A percentile compares a stretch with the other conserved stretches of the same genome.
phyloP scores from a whole-genome alignment of 78 protist genomes.

The Speleostelium caveatum region DNA sequence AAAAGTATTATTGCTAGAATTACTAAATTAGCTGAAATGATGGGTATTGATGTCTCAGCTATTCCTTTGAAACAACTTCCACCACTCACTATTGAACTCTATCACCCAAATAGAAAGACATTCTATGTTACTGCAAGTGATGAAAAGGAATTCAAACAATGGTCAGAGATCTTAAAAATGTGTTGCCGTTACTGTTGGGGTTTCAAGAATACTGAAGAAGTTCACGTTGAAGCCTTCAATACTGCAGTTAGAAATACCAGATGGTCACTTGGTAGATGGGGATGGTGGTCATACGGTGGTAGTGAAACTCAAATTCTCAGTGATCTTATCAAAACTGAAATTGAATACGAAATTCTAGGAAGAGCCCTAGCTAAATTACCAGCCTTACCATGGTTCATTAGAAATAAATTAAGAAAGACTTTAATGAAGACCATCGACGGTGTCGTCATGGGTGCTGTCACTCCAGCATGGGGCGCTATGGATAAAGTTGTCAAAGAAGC shows the following conservation, averaged over 20 bases:
- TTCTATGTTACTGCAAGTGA: conserved; percentile 12
- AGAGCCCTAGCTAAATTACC: conserved; percentile 41
- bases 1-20: conserved; percentile 7
- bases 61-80: conserved; percentile 33
- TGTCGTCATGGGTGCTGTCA: conserved; percentile 20
- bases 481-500: conserved; percentile 8
- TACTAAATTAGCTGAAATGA: conserved; percentile 24
- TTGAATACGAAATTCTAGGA: conserved; percentile 27
- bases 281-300: conserved; percentile 66
- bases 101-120: conserved; percentile 10
- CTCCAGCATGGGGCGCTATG: conserved; percentile 36
- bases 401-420: conserved; percentile 4
- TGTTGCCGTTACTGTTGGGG: conserved; percentile 28
- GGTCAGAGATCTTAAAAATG: conserved; percentile 18
- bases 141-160: conserved; percentile 42
- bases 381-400: conserved; percentile 22
- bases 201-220: conserved; percentile 35
- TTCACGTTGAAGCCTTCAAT: conserved; percentile 38
- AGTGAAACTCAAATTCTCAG: conserved; percentile 33
- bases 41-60: conserved; percentile 32
- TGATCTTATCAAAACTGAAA: conserved; percentile 32
- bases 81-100: conserved; percentile 58
- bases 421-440: conserved; percentile 20
- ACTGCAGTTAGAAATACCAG: conserved; percentile 49
- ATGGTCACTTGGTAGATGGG: conserved; percentile 53